Conservation (phyloP, 768 basidiomycete species). For the Stropharia rugosoannulata region DNA sequence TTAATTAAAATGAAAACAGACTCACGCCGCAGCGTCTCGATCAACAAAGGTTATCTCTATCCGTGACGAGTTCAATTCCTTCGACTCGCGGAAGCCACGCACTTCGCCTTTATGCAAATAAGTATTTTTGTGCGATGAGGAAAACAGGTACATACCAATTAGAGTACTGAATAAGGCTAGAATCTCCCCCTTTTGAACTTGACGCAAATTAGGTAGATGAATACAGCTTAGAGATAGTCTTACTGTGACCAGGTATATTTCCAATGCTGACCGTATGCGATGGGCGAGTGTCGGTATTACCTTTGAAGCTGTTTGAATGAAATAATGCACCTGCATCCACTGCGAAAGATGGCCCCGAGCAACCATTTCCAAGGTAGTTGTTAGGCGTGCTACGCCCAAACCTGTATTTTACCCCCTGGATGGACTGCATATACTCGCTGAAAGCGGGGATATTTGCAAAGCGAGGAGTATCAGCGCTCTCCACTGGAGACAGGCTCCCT, state of each 20-base stretch:
- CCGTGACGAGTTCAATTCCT: constrained; percentile 34
- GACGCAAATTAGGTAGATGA: neutral
- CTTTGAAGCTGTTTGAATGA: constrained; percentile 8
- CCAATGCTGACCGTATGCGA: constrained; percentile 49
- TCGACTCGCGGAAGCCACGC: constrained; percentile 40
- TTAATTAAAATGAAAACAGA: neutral
- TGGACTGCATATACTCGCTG: constrained; percentile 3
- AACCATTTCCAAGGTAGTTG: constrained; percentile 1
- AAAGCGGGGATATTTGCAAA: too few relatives aligned
- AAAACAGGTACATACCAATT: constrained; percentile 41
- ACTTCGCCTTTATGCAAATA: constrained; percentile 44
- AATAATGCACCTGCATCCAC: constrained; percentile 11
- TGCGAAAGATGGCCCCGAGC: neutral
- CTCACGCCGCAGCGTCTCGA: constrained; percentile 54
- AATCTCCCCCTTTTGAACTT: constrained; percentile 40
- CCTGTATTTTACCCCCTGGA: constrained; percentile 20
- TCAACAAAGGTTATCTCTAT: constrained; percentile 55
- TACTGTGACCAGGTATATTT: constrained; percentile 43
- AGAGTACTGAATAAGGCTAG: constrained; percentile 55
- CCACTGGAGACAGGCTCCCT: neutral
- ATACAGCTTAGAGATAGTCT: neutral
- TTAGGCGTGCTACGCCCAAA: constrained; percentile 14
- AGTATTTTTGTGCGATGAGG: neutral
- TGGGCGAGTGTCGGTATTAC: constrained; percentile 11
- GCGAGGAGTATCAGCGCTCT: too few relatives aligned